Percentiles rank a stretch among this genome's conserved stretches.
phyloP scores from a whole-genome alignment of 1,284 basidiomycete genomes.

The Sparassis latifolia region DNA sequence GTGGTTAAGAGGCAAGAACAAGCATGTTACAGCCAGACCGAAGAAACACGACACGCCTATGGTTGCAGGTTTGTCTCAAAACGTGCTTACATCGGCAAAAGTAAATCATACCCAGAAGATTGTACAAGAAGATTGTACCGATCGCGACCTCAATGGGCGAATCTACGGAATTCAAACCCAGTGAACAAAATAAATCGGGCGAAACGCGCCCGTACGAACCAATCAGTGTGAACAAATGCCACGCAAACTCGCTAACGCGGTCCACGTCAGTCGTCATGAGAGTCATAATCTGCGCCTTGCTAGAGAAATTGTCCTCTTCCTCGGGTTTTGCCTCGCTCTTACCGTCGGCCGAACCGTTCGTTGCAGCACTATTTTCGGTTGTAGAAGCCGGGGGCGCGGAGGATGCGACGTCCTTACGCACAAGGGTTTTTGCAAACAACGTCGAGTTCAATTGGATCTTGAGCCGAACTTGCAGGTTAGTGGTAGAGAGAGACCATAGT shows the following conservation, averaged over 20 bases:
- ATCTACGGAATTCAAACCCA: constrained; percentile 36
- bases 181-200: not conserved
- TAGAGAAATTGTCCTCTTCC: constrained; percentile 76
- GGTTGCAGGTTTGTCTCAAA: too few relatives aligned
- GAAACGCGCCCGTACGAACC: too few relatives aligned
- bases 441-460: constrained; percentile 81
- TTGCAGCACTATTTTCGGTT: constrained; percentile 13
- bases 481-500: constrained; percentile 70
- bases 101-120: constrained; percentile 54
- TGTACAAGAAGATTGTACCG: constrained; percentile 76
- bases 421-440: constrained; percentile 84
- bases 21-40: constrained; percentile 76
- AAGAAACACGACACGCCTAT: constrained; percentile 60
- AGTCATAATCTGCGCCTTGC: constrained; percentile 87
- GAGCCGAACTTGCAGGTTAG: constrained; percentile 66
- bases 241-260: constrained; percentile 79
- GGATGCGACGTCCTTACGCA: constrained; percentile 81
- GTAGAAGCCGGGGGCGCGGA: constrained; percentile 32
- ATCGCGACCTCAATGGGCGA: constrained; percentile 84
- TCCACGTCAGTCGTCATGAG: constrained; percentile 89
- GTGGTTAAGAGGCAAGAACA: constrained; percentile 87
- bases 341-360: constrained; percentile 4
- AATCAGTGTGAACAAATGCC: constrained; percentile 68
- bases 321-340: constrained; percentile 29
- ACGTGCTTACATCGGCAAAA: not conserved